Evolutionary conservation across 345 rosid genomes (phyloP).

Genomic region (Populus euphratica): DNA sequence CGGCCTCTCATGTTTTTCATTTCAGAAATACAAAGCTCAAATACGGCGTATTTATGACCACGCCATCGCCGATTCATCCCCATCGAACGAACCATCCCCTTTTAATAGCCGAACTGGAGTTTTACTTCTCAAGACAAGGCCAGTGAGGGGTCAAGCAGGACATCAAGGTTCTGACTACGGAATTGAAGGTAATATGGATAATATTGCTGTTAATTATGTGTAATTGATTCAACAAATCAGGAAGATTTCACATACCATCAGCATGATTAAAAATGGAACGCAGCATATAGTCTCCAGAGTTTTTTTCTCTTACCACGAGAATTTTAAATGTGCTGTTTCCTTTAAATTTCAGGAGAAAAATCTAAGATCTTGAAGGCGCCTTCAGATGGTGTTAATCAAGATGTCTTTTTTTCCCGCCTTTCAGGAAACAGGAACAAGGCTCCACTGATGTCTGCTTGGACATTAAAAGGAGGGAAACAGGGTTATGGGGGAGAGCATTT

Average conservation of each 20-base stretch:
- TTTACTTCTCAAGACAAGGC: not conserved
- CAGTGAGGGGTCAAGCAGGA: not conserved
- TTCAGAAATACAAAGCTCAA: slow-evolving; percentile 47
- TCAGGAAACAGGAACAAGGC: not conserved
- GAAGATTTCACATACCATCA: no score
- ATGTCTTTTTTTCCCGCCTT: not conserved
- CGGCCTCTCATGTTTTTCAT: not conserved
- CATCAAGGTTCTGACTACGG: not conserved
- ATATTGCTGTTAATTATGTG: not conserved
- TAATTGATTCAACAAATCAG: no score
- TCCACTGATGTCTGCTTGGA: not conserved
- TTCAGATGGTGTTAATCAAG: not conserved
- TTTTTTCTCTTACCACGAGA: no score
- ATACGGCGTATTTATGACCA: slow-evolving; percentile 12
- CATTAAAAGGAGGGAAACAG: not conserved
- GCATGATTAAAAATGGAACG: no score
- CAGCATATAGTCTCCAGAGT: no score
- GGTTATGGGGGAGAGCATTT: not conserved
- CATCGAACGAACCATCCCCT: not conserved
- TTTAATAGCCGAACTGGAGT: no score
- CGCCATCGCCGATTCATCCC: not conserved
- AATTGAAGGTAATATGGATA: slow-evolving; percentile 4
- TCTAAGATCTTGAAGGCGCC: not conserved
- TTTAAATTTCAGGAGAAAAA: slow-evolving; percentile 1
- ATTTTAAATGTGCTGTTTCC: not conserved